Evolutionary conservation across 768 basidiomycete species (phyloP), one percentile per base, ranked within the genome.

Genomic region (Tephrocybe rancida): DNA sequence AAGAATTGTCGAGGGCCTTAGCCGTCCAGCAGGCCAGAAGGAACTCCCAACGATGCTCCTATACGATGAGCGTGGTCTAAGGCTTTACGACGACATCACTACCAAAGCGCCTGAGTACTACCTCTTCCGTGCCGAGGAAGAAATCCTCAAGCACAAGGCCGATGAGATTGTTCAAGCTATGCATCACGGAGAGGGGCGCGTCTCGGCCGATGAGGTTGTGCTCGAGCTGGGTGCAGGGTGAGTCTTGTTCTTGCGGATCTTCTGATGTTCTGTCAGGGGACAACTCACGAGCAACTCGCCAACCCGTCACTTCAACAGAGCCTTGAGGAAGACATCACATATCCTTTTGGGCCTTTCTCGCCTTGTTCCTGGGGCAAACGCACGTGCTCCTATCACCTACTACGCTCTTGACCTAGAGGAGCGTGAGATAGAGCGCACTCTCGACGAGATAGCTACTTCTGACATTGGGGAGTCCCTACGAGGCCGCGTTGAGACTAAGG

Each of bases 181-280:
- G 88, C 83, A 90, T 67, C 68, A 72, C 42, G 63, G 73, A 11
- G 64, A 68, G 25, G 68, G 67, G 19, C 66, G 64, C 0, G 59
- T 69, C 16, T 60, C 63, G 14, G 63, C 73, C 2, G 82, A 80
- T 37, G 81, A 84, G 48, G 78, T 86, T 47, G 77, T 97, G 6
- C 77, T 98, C 37, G 95, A 98, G 66, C 80, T 98, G n/a, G 95
- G 96, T 39, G 92, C 95, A 8, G 95, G 95, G 92, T 95, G 68
- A 79, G 91, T 50, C 24, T 26, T 41, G 35, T 16, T 16, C 35
- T 16, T 7, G 35, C 35, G 11, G n/a, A n/a, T n/a, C n/a, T n/a
- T n/a, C n/a, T n/a, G n/a, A n/a, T n/a, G n/a, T n/a, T n/a, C n/a
- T n/a, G n/a, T n/a, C n/a, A n/a, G n/a, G n/a, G n/a, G n/a, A 32